phyloP scores from a whole-genome alignment of 2,329 filamentous ascomycete genomes.

The Fusarium staphyleae region DNA sequence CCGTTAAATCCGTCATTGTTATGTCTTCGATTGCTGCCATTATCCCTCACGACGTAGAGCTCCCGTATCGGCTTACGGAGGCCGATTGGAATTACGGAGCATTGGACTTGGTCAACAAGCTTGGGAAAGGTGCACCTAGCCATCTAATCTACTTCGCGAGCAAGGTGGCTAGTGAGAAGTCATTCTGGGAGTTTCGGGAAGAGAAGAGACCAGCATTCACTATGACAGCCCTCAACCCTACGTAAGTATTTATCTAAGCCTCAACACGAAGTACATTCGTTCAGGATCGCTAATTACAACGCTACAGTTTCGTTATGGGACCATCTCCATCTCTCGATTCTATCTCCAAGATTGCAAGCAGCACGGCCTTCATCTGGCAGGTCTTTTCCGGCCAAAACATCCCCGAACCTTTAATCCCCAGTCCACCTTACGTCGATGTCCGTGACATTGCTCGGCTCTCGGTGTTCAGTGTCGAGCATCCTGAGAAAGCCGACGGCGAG shows the following conservation, averaged over 20 bases:
- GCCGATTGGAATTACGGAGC: conserved; percentile 35
- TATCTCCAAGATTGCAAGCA: conserved; percentile 28
- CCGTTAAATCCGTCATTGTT: conserved; percentile 35
- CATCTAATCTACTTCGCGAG: conserved; percentile 35
- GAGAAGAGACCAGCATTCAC: conserved; percentile 32
- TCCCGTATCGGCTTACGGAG: conserved; percentile 31
- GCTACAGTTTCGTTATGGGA: conserved; percentile 37
- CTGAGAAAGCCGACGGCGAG: conserved; percentile 30
- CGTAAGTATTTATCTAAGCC: conserved; percentile 11
- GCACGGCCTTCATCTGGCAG: conserved; percentile 35
- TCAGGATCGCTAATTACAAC: background rate
- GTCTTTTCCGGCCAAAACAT: conserved; percentile 36
- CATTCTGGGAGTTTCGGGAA: conserved; percentile 37
- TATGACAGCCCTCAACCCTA: conserved; percentile 37
- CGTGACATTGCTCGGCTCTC: conserved; percentile 35
- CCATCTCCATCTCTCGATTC: conserved; percentile 31
- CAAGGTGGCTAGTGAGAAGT: conserved; percentile 33
- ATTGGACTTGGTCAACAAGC: conserved; percentile 24
- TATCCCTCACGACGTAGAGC: background rate
- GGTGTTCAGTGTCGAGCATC: conserved; percentile 33
- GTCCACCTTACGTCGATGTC: conserved; percentile 33
- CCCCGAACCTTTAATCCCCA: conserved; percentile 16
- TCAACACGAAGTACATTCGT: background rate
- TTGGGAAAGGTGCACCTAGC: conserved; percentile 30
- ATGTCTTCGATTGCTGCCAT: conserved; percentile 39